Evolutionary conservation across 2,329 filamentous ascomycete genomes (phyloP).

Genomic region (Talaromyces rugulosus): DNA sequence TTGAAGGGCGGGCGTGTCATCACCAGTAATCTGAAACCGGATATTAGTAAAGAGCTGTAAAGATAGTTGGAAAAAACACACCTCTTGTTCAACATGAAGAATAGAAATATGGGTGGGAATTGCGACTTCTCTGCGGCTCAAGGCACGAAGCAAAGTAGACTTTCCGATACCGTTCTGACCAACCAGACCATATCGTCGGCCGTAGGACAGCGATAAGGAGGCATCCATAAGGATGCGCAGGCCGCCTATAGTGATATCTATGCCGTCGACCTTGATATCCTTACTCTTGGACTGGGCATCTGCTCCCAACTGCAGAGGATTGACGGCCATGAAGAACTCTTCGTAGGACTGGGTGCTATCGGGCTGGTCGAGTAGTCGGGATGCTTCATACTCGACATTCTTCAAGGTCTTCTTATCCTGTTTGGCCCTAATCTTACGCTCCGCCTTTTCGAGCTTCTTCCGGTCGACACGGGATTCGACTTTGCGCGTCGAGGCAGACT

Average conservation of each 20-base stretch:
- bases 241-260: conserved; percentile 89
- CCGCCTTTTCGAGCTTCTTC: conserved; percentile 99
- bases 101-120: conserved; percentile 98
- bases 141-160: conserved; percentile 85
- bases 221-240: conserved; percentile 87
- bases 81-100: conserved; percentile 97
- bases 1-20: conserved; percentile 91
- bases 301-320: conserved; percentile 81
- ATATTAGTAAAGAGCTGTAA: conserved; percentile 16
- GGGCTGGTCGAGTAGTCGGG: conserved; percentile 76
- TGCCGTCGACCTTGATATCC: conserved; percentile 95
- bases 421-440: conserved; percentile 95
- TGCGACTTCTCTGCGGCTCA: conserved; percentile 87
- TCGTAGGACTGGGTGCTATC: conserved; percentile 89
- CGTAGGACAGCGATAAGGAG: conserved; percentile 82
- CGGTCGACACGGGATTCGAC: conserved; percentile 96
- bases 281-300: conserved; percentile 80
- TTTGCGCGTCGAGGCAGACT: conserved; percentile 87
- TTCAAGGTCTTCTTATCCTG: conserved; percentile 99
- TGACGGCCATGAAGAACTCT: conserved; percentile 99
- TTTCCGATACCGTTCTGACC: conserved; percentile 99
- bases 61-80: conserved; percentile 35
- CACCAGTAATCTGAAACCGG: conserved; percentile 69
- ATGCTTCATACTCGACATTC: conserved; percentile 96
- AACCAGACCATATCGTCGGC: conserved; percentile 91